Evolutionary conservation across 208 protist genomes (phyloP), one percentile per base, ranked within the genome.

Genomic region (Leishmania gerbilli): DNA sequence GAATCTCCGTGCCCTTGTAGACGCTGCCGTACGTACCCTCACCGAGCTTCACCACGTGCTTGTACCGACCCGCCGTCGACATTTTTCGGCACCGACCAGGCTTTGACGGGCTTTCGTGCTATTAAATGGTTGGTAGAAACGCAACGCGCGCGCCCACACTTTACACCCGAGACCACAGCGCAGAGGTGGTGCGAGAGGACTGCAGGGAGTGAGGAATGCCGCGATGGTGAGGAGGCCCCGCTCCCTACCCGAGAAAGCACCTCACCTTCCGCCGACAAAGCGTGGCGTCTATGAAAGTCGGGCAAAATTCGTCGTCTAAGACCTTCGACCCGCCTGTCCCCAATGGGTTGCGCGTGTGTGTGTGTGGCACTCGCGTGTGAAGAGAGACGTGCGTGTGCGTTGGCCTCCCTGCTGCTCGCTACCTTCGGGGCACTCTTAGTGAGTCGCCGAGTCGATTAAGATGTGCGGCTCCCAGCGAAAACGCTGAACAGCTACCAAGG

Each of bases 11-110:
- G 4, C 96, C 99, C 87, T 99, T 99, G 90, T 99, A 99, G n/a
- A 99, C 99, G 45, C 98, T 95, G 58, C 99, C 99, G 84, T 99
- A 99, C 11, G 99, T 99, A 27, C 99, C 99, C 79, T 99, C 94
- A 8, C 99, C 99, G n/a, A 99, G 90, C 86, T 99, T 99, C 51
- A 97, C 95, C 27, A 99, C 81, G 78, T 98, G 98, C 34, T 93
- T 75, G 80, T 99, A 99, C 8, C 89, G 82, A 17, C 92, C 92
- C 40, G 87, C 80, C 17, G 92, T 96, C 1, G 93, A 95, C 93
- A 96, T 96, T 67, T 34, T 34, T 55, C 19, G 27, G 74, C n/a
- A 4, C 27, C 51, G 15, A n/a, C 51, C 9, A 49, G 62, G 21
- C 37, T n/a, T 24, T 11, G 8, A 45, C n/a, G 8, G 13, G 6